Conservation (phyloP, 495 filamentous ascomycete genomes). For the Pseudevernia furfuracea region DNA sequence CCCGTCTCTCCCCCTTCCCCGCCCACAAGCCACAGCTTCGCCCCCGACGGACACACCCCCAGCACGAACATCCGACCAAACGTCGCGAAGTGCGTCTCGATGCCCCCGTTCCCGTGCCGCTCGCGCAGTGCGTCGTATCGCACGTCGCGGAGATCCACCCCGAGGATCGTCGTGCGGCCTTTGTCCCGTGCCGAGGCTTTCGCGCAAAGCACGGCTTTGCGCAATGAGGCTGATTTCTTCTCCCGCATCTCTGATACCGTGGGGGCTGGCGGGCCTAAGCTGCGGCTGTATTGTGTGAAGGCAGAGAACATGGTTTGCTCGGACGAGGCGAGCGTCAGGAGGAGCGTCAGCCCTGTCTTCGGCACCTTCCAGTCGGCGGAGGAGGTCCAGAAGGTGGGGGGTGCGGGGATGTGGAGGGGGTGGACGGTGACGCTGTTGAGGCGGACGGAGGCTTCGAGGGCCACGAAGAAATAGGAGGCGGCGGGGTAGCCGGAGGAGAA, state of each 20-base stretch:
- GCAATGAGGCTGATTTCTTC: not conserved
- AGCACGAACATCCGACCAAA: not conserved
- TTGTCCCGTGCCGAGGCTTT: not conserved
- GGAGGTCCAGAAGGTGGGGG: not conserved
- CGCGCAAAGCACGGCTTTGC: not conserved
- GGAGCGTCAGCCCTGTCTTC: not conserved
- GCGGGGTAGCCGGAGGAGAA: not conserved
- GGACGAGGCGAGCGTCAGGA: not conserved
- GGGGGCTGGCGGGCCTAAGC: not conserved
- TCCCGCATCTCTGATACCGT: not conserved
- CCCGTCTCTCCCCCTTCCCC: not conserved
- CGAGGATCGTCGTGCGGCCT: not conserved
- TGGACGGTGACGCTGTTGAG: not conserved
- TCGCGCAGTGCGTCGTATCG: not conserved
- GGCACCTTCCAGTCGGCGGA: not conserved
- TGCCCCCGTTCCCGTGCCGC: not conserved
- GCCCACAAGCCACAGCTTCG: not conserved
- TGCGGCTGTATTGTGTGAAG: not conserved
- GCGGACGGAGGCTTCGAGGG: conserved; percentile 1
- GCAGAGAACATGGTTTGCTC: not conserved
- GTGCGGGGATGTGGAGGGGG: not conserved
- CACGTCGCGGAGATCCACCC: not conserved
- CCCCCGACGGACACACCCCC: not conserved
- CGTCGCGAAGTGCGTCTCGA: not conserved
- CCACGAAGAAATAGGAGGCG: not conserved